Evolutionary conservation across 2,329 filamentous ascomycete species (phyloP).

Genomic region (Colletotrichum somersetense): DNA sequence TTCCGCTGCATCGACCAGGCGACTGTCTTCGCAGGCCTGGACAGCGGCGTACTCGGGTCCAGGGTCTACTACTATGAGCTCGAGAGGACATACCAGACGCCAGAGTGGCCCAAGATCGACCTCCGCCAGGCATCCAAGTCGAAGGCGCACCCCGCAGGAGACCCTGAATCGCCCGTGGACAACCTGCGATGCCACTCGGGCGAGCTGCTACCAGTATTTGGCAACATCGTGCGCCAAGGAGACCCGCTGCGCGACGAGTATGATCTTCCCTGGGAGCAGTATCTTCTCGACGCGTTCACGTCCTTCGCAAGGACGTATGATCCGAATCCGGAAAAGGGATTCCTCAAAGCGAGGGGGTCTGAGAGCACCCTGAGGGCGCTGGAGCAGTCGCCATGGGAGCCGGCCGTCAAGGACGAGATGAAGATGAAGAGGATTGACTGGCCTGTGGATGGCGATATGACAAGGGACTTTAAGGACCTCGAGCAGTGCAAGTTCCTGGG

Average conservation of each 20-base stretch:
- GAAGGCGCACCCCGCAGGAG: constrained; percentile 54
- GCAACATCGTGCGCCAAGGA: constrained; percentile 51
- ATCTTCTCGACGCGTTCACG: constrained; percentile 57
- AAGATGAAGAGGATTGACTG: constrained; percentile 58
- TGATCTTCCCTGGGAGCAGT: constrained; percentile 38
- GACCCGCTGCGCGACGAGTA: constrained; percentile 55
- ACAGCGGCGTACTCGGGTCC: constrained; percentile 57
- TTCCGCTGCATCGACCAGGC: constrained; percentile 73
- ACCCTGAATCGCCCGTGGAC: constrained; percentile 51
- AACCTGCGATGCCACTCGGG: constrained; percentile 64
- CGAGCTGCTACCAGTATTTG: constrained; percentile 59
- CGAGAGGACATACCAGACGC: constrained; percentile 66
- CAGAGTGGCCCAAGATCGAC: constrained; percentile 66
- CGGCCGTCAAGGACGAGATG: constrained; percentile 52
- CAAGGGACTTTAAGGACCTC: constrained; percentile 57
- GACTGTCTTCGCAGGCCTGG: constrained; percentile 64
- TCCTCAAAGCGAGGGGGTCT: constrained; percentile 47
- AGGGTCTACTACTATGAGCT: constrained; percentile 71
- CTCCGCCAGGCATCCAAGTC: constrained; percentile 56
- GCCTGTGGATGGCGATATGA: constrained; percentile 47
- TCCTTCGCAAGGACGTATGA: constrained; percentile 58
- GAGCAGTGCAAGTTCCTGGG: constrained; percentile 60
- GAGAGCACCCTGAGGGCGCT: constrained; percentile 50
- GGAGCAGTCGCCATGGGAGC: constrained; percentile 53
- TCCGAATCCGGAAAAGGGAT: constrained; percentile 58